These are phyloP conservation scores for Dryadomyces quercivorus DNA, from an alignment of 2,329 filamentous ascomycete genomes.

Conservation along the genomic window DNA sequence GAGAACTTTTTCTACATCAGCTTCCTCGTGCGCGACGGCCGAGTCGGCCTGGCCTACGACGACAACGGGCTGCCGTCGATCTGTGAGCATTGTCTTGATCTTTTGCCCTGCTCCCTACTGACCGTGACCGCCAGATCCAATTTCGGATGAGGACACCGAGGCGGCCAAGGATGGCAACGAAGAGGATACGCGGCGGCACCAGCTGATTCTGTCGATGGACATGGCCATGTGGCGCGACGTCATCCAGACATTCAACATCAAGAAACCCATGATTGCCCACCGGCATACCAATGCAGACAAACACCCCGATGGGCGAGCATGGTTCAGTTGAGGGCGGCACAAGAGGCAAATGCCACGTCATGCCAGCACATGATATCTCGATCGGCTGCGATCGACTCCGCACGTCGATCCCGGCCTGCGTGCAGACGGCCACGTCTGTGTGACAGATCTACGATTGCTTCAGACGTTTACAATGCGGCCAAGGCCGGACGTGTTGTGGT, in stretches of 20 bases:
- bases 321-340: slow-evolving; percentile 4
- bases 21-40: slow-evolving; percentile 83
- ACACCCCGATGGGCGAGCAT: slow-evolving; percentile 9
- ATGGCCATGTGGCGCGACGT: slow-evolving; percentile 73
- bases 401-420: no score
- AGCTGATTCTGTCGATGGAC: slow-evolving; percentile 81
- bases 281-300: slow-evolving; percentile 32
- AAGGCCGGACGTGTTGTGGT: no score
- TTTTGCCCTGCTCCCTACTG: background rate
- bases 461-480: no score
- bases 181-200: slow-evolving; percentile 41
- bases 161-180: slow-evolving; percentile 11
- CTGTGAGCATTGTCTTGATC: slow-evolving; percentile 39
- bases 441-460: no score
- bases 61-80: slow-evolving; percentile 64
- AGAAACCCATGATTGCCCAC: slow-evolving; percentile 74
- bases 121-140: slow-evolving; percentile 27
- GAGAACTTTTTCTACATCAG: slow-evolving; percentile 97
- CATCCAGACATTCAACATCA: slow-evolving; percentile 63
- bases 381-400: no score
- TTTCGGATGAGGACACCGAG: slow-evolving; percentile 33
- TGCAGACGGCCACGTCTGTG: no score
- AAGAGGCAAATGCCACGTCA: no score
- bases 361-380: no score
- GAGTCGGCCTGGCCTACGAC: slow-evolving; percentile 62